Percentiles rank a stretch among this genome's conserved stretches.
phyloP scores from a whole-genome alignment of 2,329 filamentous ascomycete species.

The Cordyceps sp. region DNA sequence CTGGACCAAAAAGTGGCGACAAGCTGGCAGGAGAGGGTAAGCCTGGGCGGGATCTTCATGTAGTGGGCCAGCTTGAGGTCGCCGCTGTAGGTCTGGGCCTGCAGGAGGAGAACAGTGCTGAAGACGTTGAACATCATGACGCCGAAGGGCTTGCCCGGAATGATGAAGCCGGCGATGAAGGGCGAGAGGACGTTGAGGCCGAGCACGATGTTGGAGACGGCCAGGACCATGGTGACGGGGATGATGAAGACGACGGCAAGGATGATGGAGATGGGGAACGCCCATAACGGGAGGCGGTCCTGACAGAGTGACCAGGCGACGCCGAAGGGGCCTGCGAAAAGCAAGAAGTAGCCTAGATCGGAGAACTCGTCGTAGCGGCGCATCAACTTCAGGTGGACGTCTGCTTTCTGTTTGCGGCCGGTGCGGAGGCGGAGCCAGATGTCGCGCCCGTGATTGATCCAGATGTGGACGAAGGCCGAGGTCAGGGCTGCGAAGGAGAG shows the following conservation, averaged over 20 bases:
- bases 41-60: conserved; percentile 28
- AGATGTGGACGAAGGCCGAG: conserved; percentile 20
- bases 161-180: conserved; percentile 13
- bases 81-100: conserved; percentile 26
- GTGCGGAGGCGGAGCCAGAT: conserved; percentile 26
- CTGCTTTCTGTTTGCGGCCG: conserved; percentile 22
- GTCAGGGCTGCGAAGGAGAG: conserved; percentile 31
- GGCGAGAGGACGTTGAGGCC: conserved; percentile 23
- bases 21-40: conserved; percentile 3
- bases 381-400: conserved; percentile 19
- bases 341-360: conserved; percentile 20
- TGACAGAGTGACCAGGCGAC: conserved; percentile 13
- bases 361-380: conserved; percentile 17
- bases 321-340: conserved; percentile 15
- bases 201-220: conserved; percentile 18
- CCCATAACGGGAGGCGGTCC: conserved; percentile 13
- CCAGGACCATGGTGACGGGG: conserved; percentile 12
- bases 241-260: conserved; percentile 10
- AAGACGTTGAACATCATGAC: conserved; percentile 12
- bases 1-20: conserved; percentile 1
- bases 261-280: conserved; percentile 10
- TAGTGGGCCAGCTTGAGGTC: conserved; percentile 34
- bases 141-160: conserved; percentile 8
- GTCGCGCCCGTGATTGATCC: conserved; percentile 22
- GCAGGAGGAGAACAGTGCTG: conserved; percentile 13